Base-by-base conservation (phyloP, 768 basidiomycete species). In the Mycena sanguinolenta region DNA sequence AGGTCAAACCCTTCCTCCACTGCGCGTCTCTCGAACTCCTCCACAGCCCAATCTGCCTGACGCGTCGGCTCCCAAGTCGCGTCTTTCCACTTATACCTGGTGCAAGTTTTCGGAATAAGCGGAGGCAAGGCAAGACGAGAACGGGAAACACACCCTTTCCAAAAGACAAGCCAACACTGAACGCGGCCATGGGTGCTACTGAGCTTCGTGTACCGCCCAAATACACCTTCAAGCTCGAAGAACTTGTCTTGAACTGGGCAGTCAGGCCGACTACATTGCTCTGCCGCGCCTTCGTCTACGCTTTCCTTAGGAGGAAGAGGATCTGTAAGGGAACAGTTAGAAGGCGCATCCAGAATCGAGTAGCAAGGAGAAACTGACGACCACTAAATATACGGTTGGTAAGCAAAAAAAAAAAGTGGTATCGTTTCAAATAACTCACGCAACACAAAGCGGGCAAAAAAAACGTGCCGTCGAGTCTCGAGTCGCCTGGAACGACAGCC, bases 61-160 rank as follows among this genome's bases (percentile, higher is more conserved):
- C n/a, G 23, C 38, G 23, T 23, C 34, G 69, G 52, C 58, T 70
- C 63, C 69, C 69, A 70, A 19, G 69, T 70, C 6, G 63, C 69
- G 3, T 70, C 69, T 19, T 14, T 17, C 69, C 69, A 70, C 25
- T 10, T 5, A 17, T 65, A 70, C 21, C 69, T 70, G 14, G 23
- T 19, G 21, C 46, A 46, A n/a, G 21, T 12, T 13, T 13, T 25
- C 25, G 13, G 4, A 4, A 27, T 25, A 23, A 50, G 49, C 25
- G n/a, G 21, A 46, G 46, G 14, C 10, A 50, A 27, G 19, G 39
- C 21, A 30, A 44, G 23, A 17, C 30, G 23, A 21, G n/a, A 2
- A 4, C 6, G 36, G 10, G 25, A 16, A 30, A 63, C 65, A n/a
- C n/a, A 67, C 70, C 55, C 65, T 21, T 71, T 58, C 70, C 70